A percentile compares a stretch with the other conserved stretches of the same genome.
Conservation (phyloP, 2,329 filamentous ascomycete genomes). For the Ceratocystis destructans region DNA sequence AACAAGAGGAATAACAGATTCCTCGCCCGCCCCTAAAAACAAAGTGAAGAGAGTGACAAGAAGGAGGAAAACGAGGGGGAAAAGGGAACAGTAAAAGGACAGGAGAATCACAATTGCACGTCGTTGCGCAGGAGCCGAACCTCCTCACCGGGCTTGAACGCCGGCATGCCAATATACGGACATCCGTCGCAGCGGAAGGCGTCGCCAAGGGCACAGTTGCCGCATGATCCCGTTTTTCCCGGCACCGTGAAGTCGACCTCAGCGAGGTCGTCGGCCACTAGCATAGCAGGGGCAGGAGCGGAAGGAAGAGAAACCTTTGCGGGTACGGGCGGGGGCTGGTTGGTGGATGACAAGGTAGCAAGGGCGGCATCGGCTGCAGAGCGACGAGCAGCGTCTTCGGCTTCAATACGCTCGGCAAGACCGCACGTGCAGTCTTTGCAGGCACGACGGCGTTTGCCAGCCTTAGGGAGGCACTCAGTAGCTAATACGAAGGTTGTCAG, state of each 20-base stretch:
- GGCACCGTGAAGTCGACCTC: conserved; percentile 97
- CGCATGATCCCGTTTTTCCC: conserved; percentile 89
- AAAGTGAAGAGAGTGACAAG: neutral
- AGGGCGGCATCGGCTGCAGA: conserved; percentile 53
- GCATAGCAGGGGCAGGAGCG: conserved; percentile 43
- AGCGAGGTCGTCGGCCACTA: conserved; percentile 62
- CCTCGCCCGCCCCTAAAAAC: conserved; percentile 11
- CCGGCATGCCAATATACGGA: conserved; percentile 81
- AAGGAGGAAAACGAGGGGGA: neutral
- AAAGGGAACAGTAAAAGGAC: neutral
- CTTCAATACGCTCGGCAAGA: conserved; percentile 68
- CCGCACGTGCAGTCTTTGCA: conserved; percentile 98
- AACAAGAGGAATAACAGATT: neutral
- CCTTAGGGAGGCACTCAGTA: conserved; percentile 72
- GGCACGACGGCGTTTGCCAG: conserved; percentile 75
- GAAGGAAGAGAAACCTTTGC: conserved; percentile 18
- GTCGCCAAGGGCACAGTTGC: conserved; percentile 86
- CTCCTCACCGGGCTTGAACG: conserved; percentile 95
- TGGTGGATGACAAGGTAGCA: conserved; percentile 25
- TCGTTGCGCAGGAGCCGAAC: conserved; percentile 76
- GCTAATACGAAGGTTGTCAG: conserved; percentile 35
- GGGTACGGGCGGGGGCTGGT: neutral
- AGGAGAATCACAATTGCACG: conserved; percentile 51
- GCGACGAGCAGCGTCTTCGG: conserved; percentile 65
- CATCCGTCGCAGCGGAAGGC: conserved; percentile 62